Evolutionary conservation across 1,284 basidiomycete species (phyloP).

Genomic region (Tausonia pullulans): DNA sequence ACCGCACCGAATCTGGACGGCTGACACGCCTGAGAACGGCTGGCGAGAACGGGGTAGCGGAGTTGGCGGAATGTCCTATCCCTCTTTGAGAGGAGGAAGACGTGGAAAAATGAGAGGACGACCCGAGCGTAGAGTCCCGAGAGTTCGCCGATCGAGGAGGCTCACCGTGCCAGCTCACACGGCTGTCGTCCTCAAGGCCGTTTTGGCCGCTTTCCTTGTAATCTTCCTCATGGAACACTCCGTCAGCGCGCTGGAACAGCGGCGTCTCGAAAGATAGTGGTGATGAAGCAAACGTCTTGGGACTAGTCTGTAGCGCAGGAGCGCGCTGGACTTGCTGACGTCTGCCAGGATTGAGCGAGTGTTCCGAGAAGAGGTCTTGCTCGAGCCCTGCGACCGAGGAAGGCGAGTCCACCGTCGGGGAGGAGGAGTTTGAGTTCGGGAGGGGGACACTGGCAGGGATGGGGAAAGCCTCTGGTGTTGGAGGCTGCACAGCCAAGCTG

Average conservation of each 20-base stretch:
- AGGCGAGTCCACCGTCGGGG: neutral
- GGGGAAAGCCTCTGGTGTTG: slow-evolving; percentile 8
- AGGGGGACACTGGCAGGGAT: neutral
- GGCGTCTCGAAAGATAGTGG: neutral
- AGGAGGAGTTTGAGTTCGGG: too few relatives aligned
- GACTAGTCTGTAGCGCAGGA: neutral
- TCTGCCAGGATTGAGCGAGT: slow-evolving; percentile 3
- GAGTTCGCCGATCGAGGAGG: neutral
- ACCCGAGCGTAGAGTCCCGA: neutral
- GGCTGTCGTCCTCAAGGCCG: too few relatives aligned
- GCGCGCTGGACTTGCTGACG: neutral
- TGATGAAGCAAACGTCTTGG: neutral
- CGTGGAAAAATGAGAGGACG: neutral
- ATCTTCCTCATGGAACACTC: neutral
- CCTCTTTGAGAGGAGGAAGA: neutral
- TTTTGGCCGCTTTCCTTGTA: too few relatives aligned
- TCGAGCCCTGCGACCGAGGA: neutral
- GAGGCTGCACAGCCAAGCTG: neutral
- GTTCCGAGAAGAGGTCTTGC: slow-evolving; percentile 4
- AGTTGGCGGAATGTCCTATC: neutral
- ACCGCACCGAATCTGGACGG: slow-evolving; percentile 5
- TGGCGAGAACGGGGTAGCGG: neutral
- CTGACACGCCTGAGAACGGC: neutral
- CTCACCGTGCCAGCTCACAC: neutral
- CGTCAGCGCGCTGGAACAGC: neutral